Base-by-base conservation (phyloP, 208 protist genomes). In the Leishmania martiniquensis region DNA sequence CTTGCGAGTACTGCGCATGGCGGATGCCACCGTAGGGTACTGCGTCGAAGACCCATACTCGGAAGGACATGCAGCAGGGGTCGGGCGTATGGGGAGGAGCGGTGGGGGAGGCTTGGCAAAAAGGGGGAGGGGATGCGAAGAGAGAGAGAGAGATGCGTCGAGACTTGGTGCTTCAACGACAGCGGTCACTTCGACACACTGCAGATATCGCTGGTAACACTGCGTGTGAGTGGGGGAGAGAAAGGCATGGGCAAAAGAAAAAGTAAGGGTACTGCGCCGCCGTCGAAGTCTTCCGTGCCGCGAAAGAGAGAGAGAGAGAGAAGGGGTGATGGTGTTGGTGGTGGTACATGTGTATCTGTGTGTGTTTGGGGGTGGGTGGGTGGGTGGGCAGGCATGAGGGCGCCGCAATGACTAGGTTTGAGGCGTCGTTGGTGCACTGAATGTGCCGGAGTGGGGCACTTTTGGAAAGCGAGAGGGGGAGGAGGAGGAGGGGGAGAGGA, bases 41-140 rank as follows among this genome's bases (percentile, higher is more conserved):
- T 72, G 15, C 45, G 68, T 51, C 68, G 68, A 9, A 72, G 68
- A 57, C 68, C 42, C 68, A 72, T 72, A 15, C 68, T 57, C 45
- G 45, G 32, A 72, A 25, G 25, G 2, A 32, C 65, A 69, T 69
- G 29, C 12, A 34, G 57, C 25, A 13, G 13, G 57, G 57, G 44
- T 44, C 20, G 44, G 20, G 62, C 20, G 62, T 10, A 20, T 29
- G 4, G 62, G 20, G 34, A 39, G 25, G 62, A 69, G n/a, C n/a
- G n/a, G n/a, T n/a, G n/a, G n/a, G n/a, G n/a, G n/a, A n/a, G n/a
- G n/a, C n/a, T n/a, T n/a, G n/a, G n/a, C n/a, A n/a, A n/a, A n/a
- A n/a, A n/a, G n/a, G n/a, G n/a, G n/a, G n/a, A n/a, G n/a, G n/a
- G n/a, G n/a, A n/a, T n/a, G n/a, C n/a, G n/a, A n/a, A n/a, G 25